A percentile compares a stretch with the other conserved stretches of the same genome.
Conservation (phyloP, 192 early-diverging fungal species). For the Coemansia umbellata region DNA sequence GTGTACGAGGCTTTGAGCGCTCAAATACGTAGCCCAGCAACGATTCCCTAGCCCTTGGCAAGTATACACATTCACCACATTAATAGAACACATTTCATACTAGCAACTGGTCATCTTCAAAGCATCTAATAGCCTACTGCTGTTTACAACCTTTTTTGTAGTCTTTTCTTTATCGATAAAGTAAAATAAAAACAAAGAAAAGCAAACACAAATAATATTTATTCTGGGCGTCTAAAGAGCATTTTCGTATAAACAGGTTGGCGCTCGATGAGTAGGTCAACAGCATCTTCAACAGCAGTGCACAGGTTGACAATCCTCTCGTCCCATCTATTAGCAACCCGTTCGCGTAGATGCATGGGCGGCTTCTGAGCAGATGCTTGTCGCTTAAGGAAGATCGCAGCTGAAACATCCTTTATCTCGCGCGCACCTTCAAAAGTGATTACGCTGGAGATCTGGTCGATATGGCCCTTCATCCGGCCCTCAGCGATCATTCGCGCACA, state of each 20-base stretch:
- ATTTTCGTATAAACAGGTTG: constrained; percentile 37
- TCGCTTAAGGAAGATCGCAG: constrained; percentile 32
- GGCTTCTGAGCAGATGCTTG: constrained; percentile 24
- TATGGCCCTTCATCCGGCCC: constrained; percentile 78
- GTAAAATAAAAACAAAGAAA: not conserved
- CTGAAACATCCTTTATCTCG: constrained; percentile 41
- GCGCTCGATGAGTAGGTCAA: constrained; percentile 44
- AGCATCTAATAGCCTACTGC: too few relatives aligned
- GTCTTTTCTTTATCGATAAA: too few relatives aligned
- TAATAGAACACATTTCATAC: not conserved
- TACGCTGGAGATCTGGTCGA: constrained; percentile 87
- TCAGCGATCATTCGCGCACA: constrained; percentile 90
- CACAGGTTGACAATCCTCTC: constrained; percentile 40
- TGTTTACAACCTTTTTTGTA: too few relatives aligned
- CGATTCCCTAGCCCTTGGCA: not conserved
- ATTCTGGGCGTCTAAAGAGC: constrained; percentile 18
- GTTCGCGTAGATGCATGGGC: constrained; percentile 44
- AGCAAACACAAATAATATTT: not conserved
- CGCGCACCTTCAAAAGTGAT: constrained; percentile 76
- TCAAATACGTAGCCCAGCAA: not conserved
- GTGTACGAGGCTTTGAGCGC: constrained; percentile 23
- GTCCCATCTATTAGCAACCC: constrained; percentile 39
- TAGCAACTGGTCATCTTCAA: too few relatives aligned
- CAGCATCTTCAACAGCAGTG: constrained; percentile 40
- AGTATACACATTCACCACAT: too few relatives aligned